A percentile compares a stretch with the other conserved stretches of the same genome.
Conservation (phyloP, 352 stramenopile species). For the Pythium rhizo-oryzae region DNA sequence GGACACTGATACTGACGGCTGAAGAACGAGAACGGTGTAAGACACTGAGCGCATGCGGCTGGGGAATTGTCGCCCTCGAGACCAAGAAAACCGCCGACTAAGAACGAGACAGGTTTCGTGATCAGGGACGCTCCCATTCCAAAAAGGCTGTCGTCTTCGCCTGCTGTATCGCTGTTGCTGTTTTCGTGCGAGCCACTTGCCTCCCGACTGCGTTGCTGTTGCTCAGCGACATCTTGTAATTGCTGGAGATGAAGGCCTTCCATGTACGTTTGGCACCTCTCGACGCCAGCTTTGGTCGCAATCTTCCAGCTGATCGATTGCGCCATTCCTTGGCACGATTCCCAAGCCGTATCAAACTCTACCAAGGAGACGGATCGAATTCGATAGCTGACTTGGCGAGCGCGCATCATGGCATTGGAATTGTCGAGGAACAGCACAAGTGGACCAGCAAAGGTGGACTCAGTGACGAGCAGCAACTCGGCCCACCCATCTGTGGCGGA, state of each 20-base stretch:
- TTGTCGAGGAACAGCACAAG: constrained; percentile 64
- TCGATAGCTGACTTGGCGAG: constrained; percentile 60
- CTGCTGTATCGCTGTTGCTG: constrained; percentile 15
- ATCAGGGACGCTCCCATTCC: constrained; percentile 59
- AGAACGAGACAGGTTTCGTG: constrained; percentile 64
- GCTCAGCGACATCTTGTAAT: constrained; percentile 41
- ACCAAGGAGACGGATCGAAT: constrained; percentile 21
- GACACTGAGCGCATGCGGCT: constrained; percentile 51
- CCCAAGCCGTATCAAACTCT: constrained; percentile 54
- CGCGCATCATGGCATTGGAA: constrained; percentile 61
- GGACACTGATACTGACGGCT: constrained; percentile 61
- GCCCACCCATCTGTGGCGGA: constrained; percentile 50
- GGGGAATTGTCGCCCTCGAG: constrained; percentile 32
- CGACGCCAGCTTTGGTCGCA: constrained; percentile 36
- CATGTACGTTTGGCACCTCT: constrained; percentile 50
- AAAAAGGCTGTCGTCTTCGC: constrained; percentile 43
- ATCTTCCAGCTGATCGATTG: constrained; percentile 78
- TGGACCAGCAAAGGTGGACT: constrained; percentile 7
- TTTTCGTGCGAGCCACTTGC: constrained; percentile 21
- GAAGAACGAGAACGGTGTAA: constrained; percentile 74
- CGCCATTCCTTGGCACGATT: constrained; percentile 65
- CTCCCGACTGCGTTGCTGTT: constrained; percentile 42
- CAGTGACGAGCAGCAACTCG: constrained; percentile 47
- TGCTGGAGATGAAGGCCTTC: constrained; percentile 46
- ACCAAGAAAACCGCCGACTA: constrained; percentile 60